Evolutionary conservation across 768 basidiomycete species (phyloP).

Genomic region (Rhodotorula graminis): DNA sequence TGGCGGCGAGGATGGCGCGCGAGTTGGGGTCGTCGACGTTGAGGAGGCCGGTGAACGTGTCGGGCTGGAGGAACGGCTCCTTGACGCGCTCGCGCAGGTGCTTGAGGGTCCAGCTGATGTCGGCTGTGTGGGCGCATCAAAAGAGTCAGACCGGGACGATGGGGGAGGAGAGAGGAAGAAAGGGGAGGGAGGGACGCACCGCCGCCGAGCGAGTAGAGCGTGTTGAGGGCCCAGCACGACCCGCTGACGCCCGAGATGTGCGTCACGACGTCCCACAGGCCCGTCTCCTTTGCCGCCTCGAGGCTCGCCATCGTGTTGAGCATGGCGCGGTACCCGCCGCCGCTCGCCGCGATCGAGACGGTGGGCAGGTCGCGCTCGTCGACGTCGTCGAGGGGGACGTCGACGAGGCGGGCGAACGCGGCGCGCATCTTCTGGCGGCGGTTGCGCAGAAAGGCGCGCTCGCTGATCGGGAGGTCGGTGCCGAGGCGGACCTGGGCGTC

Average conservation of each 20-base stretch:
- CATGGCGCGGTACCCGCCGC: slow-evolving; percentile 46
- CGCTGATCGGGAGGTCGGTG: slow-evolving; percentile 42
- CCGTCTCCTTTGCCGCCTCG: slow-evolving; percentile 38
- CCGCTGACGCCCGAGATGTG: slow-evolving; percentile 45
- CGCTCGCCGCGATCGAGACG: slow-evolving; percentile 44
- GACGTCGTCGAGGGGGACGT: slow-evolving; percentile 42
- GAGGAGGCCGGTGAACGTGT: slow-evolving; percentile 33
- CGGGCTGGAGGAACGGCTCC: slow-evolving; percentile 44
- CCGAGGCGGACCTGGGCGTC: slow-evolving; percentile 45
- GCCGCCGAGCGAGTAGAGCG: slow-evolving; percentile 43
- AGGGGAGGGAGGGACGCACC: not conserved
- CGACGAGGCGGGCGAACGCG: slow-evolving; percentile 43
- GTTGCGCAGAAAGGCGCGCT: slow-evolving; percentile 44
- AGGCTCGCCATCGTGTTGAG: slow-evolving; percentile 44
- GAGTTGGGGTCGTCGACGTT: not conserved
- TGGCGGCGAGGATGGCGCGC: slow-evolving; percentile 42
- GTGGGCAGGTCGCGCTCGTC: slow-evolving; percentile 46
- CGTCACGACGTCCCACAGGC: slow-evolving; percentile 44
- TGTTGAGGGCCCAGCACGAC: slow-evolving; percentile 44
- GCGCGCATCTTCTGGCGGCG: slow-evolving; percentile 40
- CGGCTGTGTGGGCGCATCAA: not conserved
- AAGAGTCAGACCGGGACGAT: not conserved
- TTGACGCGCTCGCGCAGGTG: slow-evolving; percentile 43
- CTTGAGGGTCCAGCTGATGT: slow-evolving; percentile 28
- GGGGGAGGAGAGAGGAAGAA: too few species aligned